Evolutionary conservation across 352 stramenopile genomes (phyloP).

Genomic region (Aphanomyces astaci): DNA sequence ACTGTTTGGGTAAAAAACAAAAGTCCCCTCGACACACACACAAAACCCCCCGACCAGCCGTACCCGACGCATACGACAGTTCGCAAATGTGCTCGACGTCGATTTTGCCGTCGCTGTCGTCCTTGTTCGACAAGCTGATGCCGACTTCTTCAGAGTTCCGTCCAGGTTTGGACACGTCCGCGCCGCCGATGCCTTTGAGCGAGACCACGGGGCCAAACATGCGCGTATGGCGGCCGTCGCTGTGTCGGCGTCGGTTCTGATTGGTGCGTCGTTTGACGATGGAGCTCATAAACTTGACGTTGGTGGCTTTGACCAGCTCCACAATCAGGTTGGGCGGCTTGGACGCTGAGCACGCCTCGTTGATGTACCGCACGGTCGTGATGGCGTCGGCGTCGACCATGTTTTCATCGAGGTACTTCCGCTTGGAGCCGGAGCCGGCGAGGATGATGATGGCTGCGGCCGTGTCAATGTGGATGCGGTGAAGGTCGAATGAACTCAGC

Average conservation of each 20-base stretch:
- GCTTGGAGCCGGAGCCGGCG: constrained; percentile 26
- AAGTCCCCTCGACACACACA: no score
- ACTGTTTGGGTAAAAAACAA: no score
- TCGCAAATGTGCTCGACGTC: constrained; percentile 24
- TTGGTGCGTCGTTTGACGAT: constrained; percentile 14
- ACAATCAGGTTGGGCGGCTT: constrained; percentile 54
- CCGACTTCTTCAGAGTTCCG: constrained; percentile 28
- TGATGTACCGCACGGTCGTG: constrained; percentile 73
- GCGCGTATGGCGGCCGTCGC: constrained; percentile 22
- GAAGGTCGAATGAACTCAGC: constrained; percentile 66
- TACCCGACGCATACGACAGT: constrained; percentile 27
- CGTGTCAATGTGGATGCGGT: constrained; percentile 56
- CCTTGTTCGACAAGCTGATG: constrained; percentile 34
- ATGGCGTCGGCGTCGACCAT: constrained; percentile 80
- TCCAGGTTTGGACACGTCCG: no score
- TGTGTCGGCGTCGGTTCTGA: constrained; percentile 27
- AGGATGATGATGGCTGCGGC: constrained; percentile 59
- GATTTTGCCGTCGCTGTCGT: constrained; percentile 12
- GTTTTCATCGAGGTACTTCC: constrained; percentile 55
- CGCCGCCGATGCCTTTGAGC: constrained; percentile 29
- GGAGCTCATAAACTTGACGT: constrained; percentile 69
- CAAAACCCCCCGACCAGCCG: constrained; percentile 45
- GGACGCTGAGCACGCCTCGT: constrained; percentile 66
- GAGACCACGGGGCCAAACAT: background rate
- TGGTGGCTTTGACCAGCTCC: constrained; percentile 62